Base-by-base conservation (phyloP, 495 filamentous ascomycete species). In the Collariella sp. region DNA sequence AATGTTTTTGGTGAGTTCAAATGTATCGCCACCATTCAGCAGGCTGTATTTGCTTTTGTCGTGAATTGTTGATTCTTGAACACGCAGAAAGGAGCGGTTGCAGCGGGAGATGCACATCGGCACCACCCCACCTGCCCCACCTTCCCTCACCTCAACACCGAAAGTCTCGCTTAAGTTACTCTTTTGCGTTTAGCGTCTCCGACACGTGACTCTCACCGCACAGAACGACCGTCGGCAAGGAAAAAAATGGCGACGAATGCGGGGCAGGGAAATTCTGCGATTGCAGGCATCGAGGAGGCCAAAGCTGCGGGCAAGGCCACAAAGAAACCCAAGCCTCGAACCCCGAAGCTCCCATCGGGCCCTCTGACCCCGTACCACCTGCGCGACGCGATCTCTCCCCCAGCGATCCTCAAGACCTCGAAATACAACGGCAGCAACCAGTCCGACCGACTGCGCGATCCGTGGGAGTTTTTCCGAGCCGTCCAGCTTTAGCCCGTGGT, bases 191-290 rank as follows among this genome's bases (percentile, higher is more conserved):
- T 62, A 62, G 60, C 52, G 52, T 34, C 6, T 9, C 15, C 1
- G 24, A 7, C 62, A 65, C 62, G 62, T 65, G 62, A 65, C 47
- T 34, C 11, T 43, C 41, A 49, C 49, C 62, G 51, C 60, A 62
- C 62, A 62, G 50, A 65, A 64, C 55, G 34, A 33, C 33, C 46
- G 38, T n/a, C 42, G 24, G 23, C 43, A 50, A 46, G 33, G 24
- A 46, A 57, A 65, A 64, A 65, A 63, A 63, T 65, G 63, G 63
- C 60, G 46, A 58, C 53, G 43, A 53, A 57, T 65, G 63, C 60
- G 63, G 60, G 60, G 63, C 63, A 58, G 23, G 55, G 57, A 60
- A 57, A 60, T 65, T 62, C 60, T 58, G 57, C 33, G 15, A 49
- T 43, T 49, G 38, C 26, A 49, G 52, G 29, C 22, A 48, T 46